These are phyloP conservation scores for Trichoderma sp. DNA, from an alignment of 2,329 filamentous ascomycete species.

Conservation along the genomic window DNA sequence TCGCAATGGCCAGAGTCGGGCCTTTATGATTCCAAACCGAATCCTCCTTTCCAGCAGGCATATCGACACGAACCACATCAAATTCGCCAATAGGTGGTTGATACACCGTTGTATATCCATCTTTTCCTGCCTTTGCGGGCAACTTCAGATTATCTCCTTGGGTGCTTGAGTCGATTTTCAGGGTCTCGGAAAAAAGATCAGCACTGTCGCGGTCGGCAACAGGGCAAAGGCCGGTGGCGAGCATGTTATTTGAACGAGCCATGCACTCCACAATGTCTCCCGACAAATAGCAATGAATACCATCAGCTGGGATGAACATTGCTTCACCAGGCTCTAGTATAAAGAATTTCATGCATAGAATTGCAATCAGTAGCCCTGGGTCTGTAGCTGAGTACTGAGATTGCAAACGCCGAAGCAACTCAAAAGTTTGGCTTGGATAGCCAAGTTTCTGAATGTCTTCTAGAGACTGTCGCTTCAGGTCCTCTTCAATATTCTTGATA, in stretches of 20 bases:
- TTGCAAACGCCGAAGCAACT: neutral
- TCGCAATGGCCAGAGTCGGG: neutral
- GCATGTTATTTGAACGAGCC: slow-evolving; percentile 6
- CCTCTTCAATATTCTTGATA: neutral
- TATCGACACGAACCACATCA: neutral
- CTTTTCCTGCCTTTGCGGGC: neutral
- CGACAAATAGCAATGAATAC: neutral
- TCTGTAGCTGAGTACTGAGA: neutral
- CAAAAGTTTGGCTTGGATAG: neutral
- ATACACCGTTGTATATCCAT: slow-evolving; percentile 3
- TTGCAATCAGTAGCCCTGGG: neutral
- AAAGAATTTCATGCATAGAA: neutral
- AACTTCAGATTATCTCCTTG: neutral
- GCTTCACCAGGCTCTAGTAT: neutral
- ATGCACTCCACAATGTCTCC: slow-evolving; percentile 13
- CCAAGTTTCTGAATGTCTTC: neutral
- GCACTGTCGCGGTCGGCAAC: neutral
- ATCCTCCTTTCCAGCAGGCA: neutral
- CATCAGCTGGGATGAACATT: slow-evolving; percentile 1
- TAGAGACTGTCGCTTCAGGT: neutral
- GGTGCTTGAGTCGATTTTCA: neutral
- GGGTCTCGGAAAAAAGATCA: neutral
- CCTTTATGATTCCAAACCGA: neutral
- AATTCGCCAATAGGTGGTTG: neutral
- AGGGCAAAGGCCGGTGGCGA: neutral